Conservation (phyloP, 2,329 filamentous ascomycete genomes). For the Fusarium sacchari region DNA sequence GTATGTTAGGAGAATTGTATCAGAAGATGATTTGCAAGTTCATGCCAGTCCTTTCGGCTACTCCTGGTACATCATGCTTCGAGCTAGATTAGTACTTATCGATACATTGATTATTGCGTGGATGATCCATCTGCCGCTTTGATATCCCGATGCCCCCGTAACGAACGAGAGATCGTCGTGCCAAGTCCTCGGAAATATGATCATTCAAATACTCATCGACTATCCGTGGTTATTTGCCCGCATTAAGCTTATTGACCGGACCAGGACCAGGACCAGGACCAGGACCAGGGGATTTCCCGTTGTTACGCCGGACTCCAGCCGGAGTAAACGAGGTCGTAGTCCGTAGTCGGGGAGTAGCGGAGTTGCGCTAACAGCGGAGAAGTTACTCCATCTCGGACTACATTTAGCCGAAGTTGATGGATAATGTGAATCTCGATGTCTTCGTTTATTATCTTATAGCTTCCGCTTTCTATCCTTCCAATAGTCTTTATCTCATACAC, state of each 20-base stretch:
- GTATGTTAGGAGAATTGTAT: fast-evolving
- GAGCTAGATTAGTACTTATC: background rate
- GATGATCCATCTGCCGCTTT: background rate
- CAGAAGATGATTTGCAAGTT: background rate
- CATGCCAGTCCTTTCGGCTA: background rate
- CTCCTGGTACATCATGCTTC: background rate
- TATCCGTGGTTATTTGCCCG: background rate
- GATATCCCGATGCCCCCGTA: fast-evolving
- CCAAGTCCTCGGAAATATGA: background rate
- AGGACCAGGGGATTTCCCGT: background rate
- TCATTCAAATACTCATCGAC: no score
- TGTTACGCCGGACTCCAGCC: background rate
- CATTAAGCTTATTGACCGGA: background rate
- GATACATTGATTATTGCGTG: background rate
- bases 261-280: background rate
- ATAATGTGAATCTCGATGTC: background rate
- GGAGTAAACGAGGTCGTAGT: background rate
- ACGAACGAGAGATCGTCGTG: fast-evolving
- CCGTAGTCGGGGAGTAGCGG: background rate
- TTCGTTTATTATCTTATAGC: background rate
- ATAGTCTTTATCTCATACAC: no score
- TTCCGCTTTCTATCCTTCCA: background rate
- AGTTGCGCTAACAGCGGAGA: background rate
- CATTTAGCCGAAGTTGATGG: background rate
- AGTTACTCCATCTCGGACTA: background rate